Percentiles rank a stretch among this genome's conserved stretches.
These are phyloP conservation scores for Xylariaceae sp. DNA, from an alignment of 2,329 filamentous ascomycete genomes.

Conservation along the genomic window DNA sequence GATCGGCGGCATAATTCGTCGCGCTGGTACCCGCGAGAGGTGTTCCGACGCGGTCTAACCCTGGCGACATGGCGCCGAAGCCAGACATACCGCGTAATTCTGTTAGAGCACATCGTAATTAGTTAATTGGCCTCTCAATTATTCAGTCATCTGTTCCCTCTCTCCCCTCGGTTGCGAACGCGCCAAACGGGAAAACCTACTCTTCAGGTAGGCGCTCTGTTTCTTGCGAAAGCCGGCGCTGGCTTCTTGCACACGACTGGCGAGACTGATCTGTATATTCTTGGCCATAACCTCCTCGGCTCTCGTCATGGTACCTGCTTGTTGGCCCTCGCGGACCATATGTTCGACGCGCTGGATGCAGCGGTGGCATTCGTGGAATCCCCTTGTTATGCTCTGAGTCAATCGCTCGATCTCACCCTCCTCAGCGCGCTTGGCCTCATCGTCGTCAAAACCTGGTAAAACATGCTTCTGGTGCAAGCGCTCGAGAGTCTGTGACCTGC, in stretches of 20 bases:
- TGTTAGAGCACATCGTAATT: conserved; percentile 32
- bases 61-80: conserved; percentile 45
- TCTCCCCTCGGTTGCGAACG: not conserved
- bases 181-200: conserved; percentile 42
- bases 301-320: conserved; percentile 64
- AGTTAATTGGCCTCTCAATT: conserved; percentile 11
- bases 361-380: conserved; percentile 84
- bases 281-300: conserved; percentile 93
- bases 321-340: conserved; percentile 77
- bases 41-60: conserved; percentile 48
- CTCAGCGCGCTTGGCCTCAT: conserved; percentile 79
- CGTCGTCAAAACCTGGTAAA: conserved; percentile 92
- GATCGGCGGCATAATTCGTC: conserved; percentile 62
- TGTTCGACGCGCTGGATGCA: conserved; percentile 82
- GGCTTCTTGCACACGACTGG: conserved; percentile 81
- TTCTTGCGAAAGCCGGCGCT: conserved; percentile 94
- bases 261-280: conserved; percentile 91
- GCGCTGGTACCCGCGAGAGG: conserved; percentile 38
- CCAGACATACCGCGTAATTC: conserved; percentile 70
- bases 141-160: not conserved
- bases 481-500: conserved; percentile 78
- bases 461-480: conserved; percentile 96
- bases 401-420: conserved; percentile 85
- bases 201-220: conserved; percentile 92
- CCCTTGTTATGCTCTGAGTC: conserved; percentile 82